Conservation (phyloP, 768 basidiomycete genomes). For the Galerina sulciceps region DNA sequence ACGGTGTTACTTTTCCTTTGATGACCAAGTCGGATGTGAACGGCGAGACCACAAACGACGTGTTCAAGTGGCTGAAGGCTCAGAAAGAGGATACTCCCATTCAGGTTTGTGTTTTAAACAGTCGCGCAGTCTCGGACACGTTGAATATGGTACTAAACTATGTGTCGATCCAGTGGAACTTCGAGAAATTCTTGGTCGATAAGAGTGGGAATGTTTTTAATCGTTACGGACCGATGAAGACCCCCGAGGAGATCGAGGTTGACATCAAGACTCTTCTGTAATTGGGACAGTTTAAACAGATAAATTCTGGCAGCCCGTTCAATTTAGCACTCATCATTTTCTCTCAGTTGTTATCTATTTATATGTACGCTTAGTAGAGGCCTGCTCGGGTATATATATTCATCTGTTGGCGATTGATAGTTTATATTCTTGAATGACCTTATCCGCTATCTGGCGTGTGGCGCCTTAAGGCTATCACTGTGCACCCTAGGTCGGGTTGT, state of each 20-base stretch:
- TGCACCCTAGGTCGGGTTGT: no score
- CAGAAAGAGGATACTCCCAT: constrained; percentile 77
- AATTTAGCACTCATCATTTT: no score
- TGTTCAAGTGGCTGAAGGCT: constrained; percentile 84
- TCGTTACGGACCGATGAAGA: constrained; percentile 78
- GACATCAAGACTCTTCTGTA: constrained; percentile 39
- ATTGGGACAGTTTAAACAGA: no score
- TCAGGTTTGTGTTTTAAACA: constrained; percentile 55
- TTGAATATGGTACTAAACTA: neutral
- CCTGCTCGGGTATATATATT: no score
- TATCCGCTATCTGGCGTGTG: no score
- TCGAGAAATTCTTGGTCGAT: constrained; percentile 87
- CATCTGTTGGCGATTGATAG: no score
- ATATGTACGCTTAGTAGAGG: no score
- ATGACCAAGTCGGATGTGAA: constrained; percentile 96
- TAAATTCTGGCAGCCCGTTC: no score
- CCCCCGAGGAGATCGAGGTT: constrained; percentile 64
- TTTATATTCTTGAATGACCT: no score
- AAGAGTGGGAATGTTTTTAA: constrained; percentile 76
- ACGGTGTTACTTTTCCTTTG: constrained; percentile 89
- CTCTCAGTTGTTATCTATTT: no score
- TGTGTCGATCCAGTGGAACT: constrained; percentile 71
- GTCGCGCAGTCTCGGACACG: neutral
- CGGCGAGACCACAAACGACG: constrained; percentile 81
- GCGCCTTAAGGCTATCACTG: no score